Evolutionary conservation across 23 red algal species (phyloP), one percentile per base, ranked within the genome.

Genomic region (Pyropia yezoensis): DNA sequence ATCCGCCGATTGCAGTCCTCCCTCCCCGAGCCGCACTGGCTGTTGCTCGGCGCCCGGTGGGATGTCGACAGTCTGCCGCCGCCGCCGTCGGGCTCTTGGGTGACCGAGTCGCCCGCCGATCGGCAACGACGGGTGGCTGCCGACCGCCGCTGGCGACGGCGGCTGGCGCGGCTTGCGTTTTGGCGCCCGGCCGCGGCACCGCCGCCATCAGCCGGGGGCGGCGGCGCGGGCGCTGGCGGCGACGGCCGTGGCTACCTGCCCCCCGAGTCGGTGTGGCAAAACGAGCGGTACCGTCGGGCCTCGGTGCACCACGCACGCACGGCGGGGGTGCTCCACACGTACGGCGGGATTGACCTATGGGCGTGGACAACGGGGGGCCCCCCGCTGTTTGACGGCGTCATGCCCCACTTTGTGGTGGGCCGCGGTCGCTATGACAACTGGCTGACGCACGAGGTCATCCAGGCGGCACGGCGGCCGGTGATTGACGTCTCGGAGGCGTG

Each of bases 361-460:
- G 92, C 85, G 12, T 96, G 92, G 92, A 74, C 68, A 0, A 57
- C 61, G 26, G 28, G 45, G 7, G 70, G 71, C 50, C 55, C 75
- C 11, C 45, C 45, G n/a, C 71, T 96, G 53, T 66, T 80, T 55
- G 32, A 77, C 54, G 54, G 54, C 2, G n/a, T 33, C 1, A 85
- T 96, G 69, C 92, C 92, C 1, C 70, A 45, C 14, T 96, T 96
- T 59, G 73, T 88, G 18, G 87, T 83, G 47, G 92, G 92, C 22
- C 76, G 92, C 32, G 92, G 92, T 15, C 85, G 81, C 45, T 96
- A 96, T 59, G 92, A 96, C 56, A 96, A 96, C 34, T 96, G 92
- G 92, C 63, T 96, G 3, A 85, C 83, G 19, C 92, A 96, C 62
- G 77, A 96, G 63, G 63, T 72, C n/a, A 85, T 96, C 53, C 30